Evolutionary conservation across 1,284 basidiomycete species (phyloP).

Genomic region (Ceratobasidium sp.): DNA sequence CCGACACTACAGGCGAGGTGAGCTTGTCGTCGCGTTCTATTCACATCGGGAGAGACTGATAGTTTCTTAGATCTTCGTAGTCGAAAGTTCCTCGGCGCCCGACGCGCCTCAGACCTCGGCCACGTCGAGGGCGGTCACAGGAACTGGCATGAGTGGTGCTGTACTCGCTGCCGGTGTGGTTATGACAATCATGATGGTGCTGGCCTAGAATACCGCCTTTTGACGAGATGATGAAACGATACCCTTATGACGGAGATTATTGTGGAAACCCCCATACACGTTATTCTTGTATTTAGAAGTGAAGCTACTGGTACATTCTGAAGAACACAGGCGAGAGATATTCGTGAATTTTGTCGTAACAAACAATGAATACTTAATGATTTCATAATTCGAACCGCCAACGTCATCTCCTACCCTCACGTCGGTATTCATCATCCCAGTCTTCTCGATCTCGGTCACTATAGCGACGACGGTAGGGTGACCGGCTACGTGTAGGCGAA

Average conservation of each 20-base stretch:
- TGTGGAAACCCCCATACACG: background rate
- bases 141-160: background rate
- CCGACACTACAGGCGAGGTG: constrained; percentile 35
- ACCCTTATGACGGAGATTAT: background rate
- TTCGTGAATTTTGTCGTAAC: no score
- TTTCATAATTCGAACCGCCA: background rate
- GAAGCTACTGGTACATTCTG: background rate
- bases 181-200: no score
- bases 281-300: background rate
- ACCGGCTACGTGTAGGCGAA: constrained; percentile 19
- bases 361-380: background rate
- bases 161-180: no score
- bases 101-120: background rate
- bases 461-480: constrained; percentile 4
- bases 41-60: no score
- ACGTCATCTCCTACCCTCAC: background rate
- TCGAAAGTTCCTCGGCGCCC: constrained; percentile 9
- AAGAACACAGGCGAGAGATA: background rate
- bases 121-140: background rate
- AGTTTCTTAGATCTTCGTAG: constrained; percentile 2
- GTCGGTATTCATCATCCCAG: background rate
- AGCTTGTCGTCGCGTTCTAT: background rate
- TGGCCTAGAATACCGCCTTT: no score
- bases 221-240: background rate
- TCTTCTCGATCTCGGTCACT: constrained; percentile 15